Evolutionary conservation across 768 basidiomycete species (phyloP), one percentile per base, ranked within the genome.

Genomic region (Scleroderma bovista): DNA sequence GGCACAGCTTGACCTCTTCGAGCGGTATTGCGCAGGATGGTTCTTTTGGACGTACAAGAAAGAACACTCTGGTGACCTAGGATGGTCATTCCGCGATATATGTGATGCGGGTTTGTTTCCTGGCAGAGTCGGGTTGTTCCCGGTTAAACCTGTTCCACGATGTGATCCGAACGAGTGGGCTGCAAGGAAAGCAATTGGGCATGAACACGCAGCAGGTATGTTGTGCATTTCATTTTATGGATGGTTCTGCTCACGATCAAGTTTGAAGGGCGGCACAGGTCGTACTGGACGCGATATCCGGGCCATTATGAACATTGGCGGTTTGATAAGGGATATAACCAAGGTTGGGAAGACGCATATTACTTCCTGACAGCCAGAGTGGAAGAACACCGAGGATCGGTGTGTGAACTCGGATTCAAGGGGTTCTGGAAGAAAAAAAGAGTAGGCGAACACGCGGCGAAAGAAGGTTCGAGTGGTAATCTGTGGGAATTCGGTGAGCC

Each of bases 41-140:
- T 92, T 83, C 69, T 92, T 86, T 62, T 90, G 90, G 90, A 89
- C 86, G 33, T 85, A 81, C 60, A 89, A 83, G 72, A 88, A 90
- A 64, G 75, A 81, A 44, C 61, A 68, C 5, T 64, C 62, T 3
- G 81, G 82, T 48, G 89, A 92, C 67, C 75, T 69, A 4, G 88
- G 88, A 1, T 91, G 89, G 90, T 79, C 79, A 24, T 77, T 85
- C 33, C 71, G 75, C 50, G 83, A 89, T 63, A 83, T 85, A 0
- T 75, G 79, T 1, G 72, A 71, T 22, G 74, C 72, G 3, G 83
- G 82, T 7, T 78, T 86, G 5, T 77, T 89, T 57, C 88, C 86
- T 1, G 17, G 59, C 1, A 71, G 59, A 42, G 69, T 83, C 6
- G 82, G 80, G 8, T 62, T 80, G 47, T 54, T 57, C 20, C 59